Evolutionary conservation across 139 green algal species (phyloP).

Genomic region (Haematococcus sp.): DNA sequence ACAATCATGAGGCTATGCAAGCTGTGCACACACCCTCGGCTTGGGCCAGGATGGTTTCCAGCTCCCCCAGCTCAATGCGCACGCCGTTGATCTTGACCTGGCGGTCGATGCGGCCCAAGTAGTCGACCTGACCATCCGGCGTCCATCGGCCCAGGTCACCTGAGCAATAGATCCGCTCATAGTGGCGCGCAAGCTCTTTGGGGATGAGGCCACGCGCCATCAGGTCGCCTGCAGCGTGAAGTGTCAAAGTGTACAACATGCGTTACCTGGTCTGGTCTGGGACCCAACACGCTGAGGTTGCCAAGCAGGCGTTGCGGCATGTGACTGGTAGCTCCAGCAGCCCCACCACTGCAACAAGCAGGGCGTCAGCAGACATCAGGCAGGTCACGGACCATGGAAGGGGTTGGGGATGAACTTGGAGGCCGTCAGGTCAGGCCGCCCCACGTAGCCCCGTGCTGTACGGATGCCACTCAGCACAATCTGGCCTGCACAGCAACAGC

Average conservation of each 20-base stretch:
- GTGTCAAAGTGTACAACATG: no score
- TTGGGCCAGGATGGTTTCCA: slow-evolving; percentile 29
- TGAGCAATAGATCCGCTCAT: neutral
- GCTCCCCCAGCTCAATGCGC: slow-evolving; percentile 58
- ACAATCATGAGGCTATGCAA: no score
- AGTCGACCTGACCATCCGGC: slow-evolving; percentile 9
- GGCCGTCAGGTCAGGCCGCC: slow-evolving; percentile 20
- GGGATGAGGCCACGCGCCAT: neutral
- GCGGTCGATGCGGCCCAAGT: slow-evolving; percentile 37
- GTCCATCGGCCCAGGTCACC: neutral
- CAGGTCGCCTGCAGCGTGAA: neutral
- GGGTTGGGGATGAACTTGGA: no score
- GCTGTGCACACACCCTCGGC: no score
- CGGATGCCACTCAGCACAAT: slow-evolving; percentile 36
- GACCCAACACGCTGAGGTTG: no score
- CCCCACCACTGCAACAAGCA: no score
- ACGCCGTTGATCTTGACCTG: slow-evolving; percentile 55
- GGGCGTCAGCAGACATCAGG: no score
- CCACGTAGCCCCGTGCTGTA: slow-evolving; percentile 36
- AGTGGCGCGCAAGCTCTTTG: neutral
- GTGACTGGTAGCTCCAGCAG: no score
- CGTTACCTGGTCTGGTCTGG: no score
- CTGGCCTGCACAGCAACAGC: slow-evolving; percentile 40
- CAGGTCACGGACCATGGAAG: no score
- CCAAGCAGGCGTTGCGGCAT: no score